A percentile compares a stretch with the other conserved stretches of the same genome.
Conservation (phyloP, 2,329 filamentous ascomycete genomes). For the Paecilomyces sp. region DNA sequence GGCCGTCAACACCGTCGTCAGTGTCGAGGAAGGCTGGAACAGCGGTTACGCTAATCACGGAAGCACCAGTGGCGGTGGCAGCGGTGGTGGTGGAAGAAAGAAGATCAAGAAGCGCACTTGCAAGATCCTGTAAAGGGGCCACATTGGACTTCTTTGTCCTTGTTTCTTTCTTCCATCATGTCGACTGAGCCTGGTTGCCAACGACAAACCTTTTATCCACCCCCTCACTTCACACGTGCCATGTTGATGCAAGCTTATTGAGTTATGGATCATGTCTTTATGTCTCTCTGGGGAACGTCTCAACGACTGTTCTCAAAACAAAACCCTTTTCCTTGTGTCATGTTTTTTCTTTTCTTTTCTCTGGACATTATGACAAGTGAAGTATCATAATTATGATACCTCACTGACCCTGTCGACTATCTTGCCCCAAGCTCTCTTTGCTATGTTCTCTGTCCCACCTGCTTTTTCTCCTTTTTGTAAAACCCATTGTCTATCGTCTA, state of each 20-base stretch:
- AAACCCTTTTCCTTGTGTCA: background rate
- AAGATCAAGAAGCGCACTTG: constrained; percentile 83
- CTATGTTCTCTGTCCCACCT: constrained; percentile 9
- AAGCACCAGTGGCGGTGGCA: constrained; percentile 36
- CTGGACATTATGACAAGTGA: background rate
- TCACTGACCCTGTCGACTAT: constrained; percentile 1
- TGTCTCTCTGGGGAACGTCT: background rate
- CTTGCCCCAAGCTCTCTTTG: constrained; percentile 4
- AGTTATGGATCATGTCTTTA: constrained; percentile 4
- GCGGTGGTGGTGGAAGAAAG: constrained; percentile 31
- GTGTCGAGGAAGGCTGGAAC: constrained; percentile 57
- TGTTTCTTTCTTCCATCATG: background rate
- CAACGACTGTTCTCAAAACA: background rate
- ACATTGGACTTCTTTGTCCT: background rate
- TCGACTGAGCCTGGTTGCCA: background rate
- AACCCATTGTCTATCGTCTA: constrained; percentile 13
- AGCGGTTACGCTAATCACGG: constrained; percentile 18
- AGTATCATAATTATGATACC: background rate
- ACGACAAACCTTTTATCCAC: background rate
- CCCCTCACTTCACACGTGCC: background rate
- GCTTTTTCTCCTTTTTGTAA: constrained; percentile 1
- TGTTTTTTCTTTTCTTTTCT: constrained; percentile 6
- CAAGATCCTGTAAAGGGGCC: constrained; percentile 58
- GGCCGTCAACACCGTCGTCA: constrained; percentile 83
- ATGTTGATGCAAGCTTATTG: background rate